These are phyloP conservation scores for Davidsoniella virescens DNA, from an alignment of 2,329 filamentous ascomycete species.

Conservation along the genomic window DNA sequence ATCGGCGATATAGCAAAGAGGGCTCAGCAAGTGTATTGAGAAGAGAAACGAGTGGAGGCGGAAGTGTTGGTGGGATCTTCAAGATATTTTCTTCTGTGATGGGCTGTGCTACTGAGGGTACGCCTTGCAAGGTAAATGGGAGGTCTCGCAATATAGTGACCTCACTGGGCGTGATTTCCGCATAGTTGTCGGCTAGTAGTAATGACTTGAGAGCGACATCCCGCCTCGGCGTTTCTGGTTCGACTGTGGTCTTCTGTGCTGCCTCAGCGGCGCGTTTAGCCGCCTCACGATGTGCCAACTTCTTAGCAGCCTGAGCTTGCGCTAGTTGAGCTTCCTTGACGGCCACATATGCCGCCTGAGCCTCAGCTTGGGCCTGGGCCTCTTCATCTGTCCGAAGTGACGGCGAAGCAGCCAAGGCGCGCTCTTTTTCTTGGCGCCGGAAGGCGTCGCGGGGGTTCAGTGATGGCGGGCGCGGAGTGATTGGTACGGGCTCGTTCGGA, in stretches of 20 bases:
- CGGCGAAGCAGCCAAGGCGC: slow-evolving; percentile 21
- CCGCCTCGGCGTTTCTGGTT: slow-evolving; percentile 22
- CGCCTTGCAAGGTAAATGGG: slow-evolving; percentile 81
- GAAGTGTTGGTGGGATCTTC: slow-evolving; percentile 62
- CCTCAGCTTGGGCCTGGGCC: slow-evolving; percentile 19
- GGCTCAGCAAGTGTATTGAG: slow-evolving; percentile 85
- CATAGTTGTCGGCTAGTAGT: slow-evolving; percentile 39
- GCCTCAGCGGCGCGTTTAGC: slow-evolving; percentile 18
- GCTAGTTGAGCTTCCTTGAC: slow-evolving; percentile 24
- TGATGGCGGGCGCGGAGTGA: slow-evolving; percentile 22
- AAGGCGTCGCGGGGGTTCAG: slow-evolving; percentile 23
- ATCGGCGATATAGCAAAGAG: slow-evolving; percentile 70
- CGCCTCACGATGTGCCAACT: slow-evolving; percentile 17
- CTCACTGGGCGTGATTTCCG: slow-evolving; percentile 45
- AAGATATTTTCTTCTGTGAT: slow-evolving; percentile 56
- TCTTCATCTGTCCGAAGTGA: slow-evolving; percentile 29
- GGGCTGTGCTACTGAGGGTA: slow-evolving; percentile 70
- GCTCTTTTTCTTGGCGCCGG: slow-evolving; percentile 24
- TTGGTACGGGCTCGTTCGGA: slow-evolving; percentile 33
- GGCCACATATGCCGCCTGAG: slow-evolving; percentile 27
- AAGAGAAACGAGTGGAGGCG: slow-evolving; percentile 70
- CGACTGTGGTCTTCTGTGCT: slow-evolving; percentile 13
- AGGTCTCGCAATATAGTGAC: slow-evolving; percentile 58
- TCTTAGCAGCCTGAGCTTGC: slow-evolving; percentile 7
- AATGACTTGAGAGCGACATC: slow-evolving; percentile 42